Evolutionary conservation across 495 filamentous ascomycete genomes (phyloP), one percentile per base, ranked within the genome.

Genomic region (Aspergillus campestris): DNA sequence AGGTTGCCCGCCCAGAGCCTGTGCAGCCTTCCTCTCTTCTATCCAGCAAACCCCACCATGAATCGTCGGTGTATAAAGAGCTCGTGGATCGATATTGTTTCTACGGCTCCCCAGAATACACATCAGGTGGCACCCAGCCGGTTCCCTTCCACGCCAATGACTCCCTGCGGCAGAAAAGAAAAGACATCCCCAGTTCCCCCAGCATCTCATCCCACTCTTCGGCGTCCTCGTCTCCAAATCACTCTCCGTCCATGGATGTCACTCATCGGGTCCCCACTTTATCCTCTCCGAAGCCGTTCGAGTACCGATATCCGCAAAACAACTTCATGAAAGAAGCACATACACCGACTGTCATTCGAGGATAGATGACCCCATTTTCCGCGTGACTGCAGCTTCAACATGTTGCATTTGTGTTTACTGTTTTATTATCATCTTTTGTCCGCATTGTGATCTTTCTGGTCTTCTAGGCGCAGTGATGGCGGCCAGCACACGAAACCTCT

Each of bases 81-180:
- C 74, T 98, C 46, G 79, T 98, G 57, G 86, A 94, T 72, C 94
- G 94, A 67, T 98, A 94, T 70, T 98, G 92, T 52, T 59, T 59
- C 42, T 55, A 48, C 41, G 49, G 51, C 18, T 55, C 51, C 32
- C 48, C 50, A n/a, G 40, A 34, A 28, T 53, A 31, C 6, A 46
- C 48, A 12, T 34, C 44, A 7, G 44, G 46, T 7, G 35, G 24
- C 11, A 44, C 37, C 31, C 18, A 24, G 2, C 18, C 18, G 2
- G 18, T 24, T 24, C 18, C 41, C 27, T 37, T 15, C 45, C 42
- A 49, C 34, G n/a, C 51, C 35, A 42, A 43, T 33, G 7, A 24
- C 18, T 24, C 18, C 18, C 18, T 24, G 1, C 18, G 18, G 18
- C 18, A 24, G 4, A 24, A 24, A 24, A 1, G 4, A 4, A 36